Base-by-base conservation (phyloP, 2,329 filamentous ascomycete species). In the Calonectria pteridis region DNA sequence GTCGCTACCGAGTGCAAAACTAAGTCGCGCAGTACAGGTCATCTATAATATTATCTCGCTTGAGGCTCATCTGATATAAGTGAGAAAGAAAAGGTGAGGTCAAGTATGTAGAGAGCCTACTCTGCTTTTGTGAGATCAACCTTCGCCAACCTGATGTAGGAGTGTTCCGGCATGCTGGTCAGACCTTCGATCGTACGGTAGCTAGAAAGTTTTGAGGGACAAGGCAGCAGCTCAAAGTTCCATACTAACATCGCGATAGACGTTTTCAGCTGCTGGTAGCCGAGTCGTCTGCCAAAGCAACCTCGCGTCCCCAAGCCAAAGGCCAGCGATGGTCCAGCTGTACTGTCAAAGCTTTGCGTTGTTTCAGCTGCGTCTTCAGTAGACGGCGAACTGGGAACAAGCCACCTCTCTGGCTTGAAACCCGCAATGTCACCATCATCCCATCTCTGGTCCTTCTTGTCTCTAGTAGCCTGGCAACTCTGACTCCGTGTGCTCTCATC, bases 341-440 rank as follows among this genome's bases (percentile, higher is more conserved):
- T 71, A 0, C 46, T 43, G 11, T 79, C 73, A 73, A 79, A 79
- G 20, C 26, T 29, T 53, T 53, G 50, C 18, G 50, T 53, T 53
- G 50, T 53, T 4, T 73, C 23, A 2, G 67, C 31, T 29, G 69
- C 77, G 0, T 43, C 14, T 0, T 50, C 68, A 4, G 37, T 69
- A 3, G 23, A 62, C 6, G 69, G 79, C 55, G 64, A 69, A 31
- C 50, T 31, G 50, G 50, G 14, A 53, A 31, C 50, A 0, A 86
- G 77, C 85, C 85, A 86, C 6, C 84, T 75, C 70, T 86, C 84
- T 0, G 85, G 84, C 28, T 77, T 66, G 55, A 85, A 87, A 0
- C 72, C 53, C 40, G 35, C 76, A 59, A 71, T 74, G 46, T 76
- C 80, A n/a, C 53, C 72, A 40, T 82, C 75, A 4, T 82, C 82